A percentile compares a stretch with the other conserved stretches of the same genome.
Conservation (phyloP, 441 rosid species). For the Jatropha podagrica region DNA sequence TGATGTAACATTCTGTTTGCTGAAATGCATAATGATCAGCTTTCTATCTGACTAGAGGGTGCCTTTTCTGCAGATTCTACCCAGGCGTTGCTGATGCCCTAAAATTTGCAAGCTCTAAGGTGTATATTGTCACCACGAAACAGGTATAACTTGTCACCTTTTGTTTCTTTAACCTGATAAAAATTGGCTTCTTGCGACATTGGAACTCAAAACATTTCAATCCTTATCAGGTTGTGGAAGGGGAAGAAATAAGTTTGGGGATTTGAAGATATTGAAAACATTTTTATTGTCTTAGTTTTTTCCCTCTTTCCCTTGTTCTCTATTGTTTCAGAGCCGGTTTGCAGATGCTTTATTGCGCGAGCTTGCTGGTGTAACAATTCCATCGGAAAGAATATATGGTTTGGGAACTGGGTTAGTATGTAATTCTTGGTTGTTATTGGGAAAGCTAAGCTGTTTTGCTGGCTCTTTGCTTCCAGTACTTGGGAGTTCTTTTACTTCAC, state of each 20-base stretch:
- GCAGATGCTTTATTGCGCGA: slow-evolving; percentile 73
- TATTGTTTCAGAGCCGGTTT: slow-evolving; percentile 60
- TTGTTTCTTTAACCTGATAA: background rate
- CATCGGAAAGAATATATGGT: slow-evolving; percentile 74
- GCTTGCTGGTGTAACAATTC: slow-evolving; percentile 75
- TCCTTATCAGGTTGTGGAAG: background rate
- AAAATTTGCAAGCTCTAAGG: slow-evolving; percentile 73
- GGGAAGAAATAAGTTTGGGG: background rate
- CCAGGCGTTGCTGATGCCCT: slow-evolving; percentile 91
- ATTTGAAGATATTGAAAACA: background rate
- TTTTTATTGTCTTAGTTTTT: slow-evolving; percentile 3
- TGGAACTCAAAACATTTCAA: background rate
- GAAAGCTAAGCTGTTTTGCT: slow-evolving; percentile 2
- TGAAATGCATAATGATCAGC: background rate
- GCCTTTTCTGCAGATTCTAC: slow-evolving; percentile 61
- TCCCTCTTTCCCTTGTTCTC: too few relatives aligned
- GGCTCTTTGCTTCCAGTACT: slow-evolving; percentile 2
- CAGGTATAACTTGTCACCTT: slow-evolving; percentile 49
- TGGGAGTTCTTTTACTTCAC: background rate
- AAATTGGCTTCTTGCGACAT: background rate
- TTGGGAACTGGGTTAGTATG: slow-evolving; percentile 82
- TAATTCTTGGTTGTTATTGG: background rate
- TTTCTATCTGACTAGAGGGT: slow-evolving; percentile 21
- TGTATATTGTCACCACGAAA: slow-evolving; percentile 86
- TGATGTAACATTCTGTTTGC: background rate